Evolutionary conservation across 371 early-diverging fungal species (phyloP).

Genomic region (Mucor mucedo): DNA sequence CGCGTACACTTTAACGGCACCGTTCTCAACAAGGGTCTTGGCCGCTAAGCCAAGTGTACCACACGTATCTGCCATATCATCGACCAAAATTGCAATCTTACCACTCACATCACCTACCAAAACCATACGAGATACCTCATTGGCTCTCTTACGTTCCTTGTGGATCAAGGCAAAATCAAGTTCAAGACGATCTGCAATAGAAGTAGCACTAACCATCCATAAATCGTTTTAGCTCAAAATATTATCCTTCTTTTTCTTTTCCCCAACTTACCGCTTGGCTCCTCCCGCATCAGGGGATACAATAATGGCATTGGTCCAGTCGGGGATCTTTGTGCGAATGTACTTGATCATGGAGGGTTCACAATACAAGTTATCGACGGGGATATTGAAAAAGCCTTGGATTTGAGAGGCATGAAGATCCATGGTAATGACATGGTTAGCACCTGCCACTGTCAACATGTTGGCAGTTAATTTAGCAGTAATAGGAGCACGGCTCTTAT

Average conservation of each 20-base stretch:
- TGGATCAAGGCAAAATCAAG: slow-evolving; percentile 98
- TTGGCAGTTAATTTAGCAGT: slow-evolving; percentile 94
- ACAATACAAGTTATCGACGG: slow-evolving; percentile 95
- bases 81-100: slow-evolving; percentile 92
- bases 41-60: slow-evolving; percentile 95
- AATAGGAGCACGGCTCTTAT: slow-evolving; percentile 92
- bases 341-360: slow-evolving; percentile 94
- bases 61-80: slow-evolving; percentile 99
- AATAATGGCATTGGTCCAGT: slow-evolving; percentile 87
- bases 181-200: slow-evolving; percentile 94
- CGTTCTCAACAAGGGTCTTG: slow-evolving; percentile 87
- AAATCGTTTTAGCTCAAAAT: no score
- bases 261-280: slow-evolving; percentile 83
- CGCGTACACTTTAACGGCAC: slow-evolving; percentile 93
- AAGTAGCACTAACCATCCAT: slow-evolving; percentile 64
- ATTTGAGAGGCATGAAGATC: slow-evolving; percentile 97
- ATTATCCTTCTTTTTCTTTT: slow-evolving; percentile 22
- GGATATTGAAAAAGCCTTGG: slow-evolving; percentile 98
- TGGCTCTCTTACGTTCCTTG: slow-evolving; percentile 96
- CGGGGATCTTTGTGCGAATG: slow-evolving; percentile 83
- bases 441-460: slow-evolving; percentile 94
- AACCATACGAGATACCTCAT: slow-evolving; percentile 95
- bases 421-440: slow-evolving; percentile 98
- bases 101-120: slow-evolving; percentile 95
- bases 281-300: slow-evolving; percentile 98